These are phyloP conservation scores for Crithidia fasciculata DNA, from an alignment of 208 protist species.

Conservation along the genomic window DNA sequence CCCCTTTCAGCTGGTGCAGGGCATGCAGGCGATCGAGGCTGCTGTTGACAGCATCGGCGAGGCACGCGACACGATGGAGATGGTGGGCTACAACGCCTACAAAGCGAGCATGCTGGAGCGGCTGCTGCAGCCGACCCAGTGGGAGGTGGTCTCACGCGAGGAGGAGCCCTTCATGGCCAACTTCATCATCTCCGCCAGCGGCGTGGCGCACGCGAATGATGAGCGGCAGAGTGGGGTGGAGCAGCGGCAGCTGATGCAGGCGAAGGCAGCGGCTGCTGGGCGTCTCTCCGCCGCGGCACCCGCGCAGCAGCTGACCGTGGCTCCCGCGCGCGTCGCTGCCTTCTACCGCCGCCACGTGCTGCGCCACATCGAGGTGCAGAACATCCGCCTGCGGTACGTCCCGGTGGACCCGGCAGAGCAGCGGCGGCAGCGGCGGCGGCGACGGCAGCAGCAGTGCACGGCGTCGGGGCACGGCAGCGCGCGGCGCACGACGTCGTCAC, in stretches of 20 bases:
- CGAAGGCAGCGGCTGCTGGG: background rate
- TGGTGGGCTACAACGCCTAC: constrained; percentile 72
- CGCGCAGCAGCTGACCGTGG: background rate
- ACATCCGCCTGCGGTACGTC: constrained; percentile 34
- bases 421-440: background rate
- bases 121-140: constrained; percentile 47
- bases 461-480: background rate
- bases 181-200: constrained; percentile 30
- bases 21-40: constrained; percentile 38
- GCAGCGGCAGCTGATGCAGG: background rate
- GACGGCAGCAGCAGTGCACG: background rate
- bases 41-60: constrained; percentile 44
- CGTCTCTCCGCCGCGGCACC: background rate
- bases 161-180: constrained; percentile 39
- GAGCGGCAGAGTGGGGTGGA: constrained; percentile 9
- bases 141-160: constrained; percentile 49
- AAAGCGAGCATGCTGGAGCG: constrained; percentile 74
- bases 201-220: constrained; percentile 18
- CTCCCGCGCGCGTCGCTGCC: constrained; percentile 4
- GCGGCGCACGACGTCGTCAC: background rate
- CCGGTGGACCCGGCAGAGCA: constrained; percentile 4
- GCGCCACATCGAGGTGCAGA: constrained; percentile 27
- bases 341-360: constrained; percentile 35
- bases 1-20: constrained; percentile 29
- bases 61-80: constrained; percentile 43